Base-by-base conservation (phyloP, 225 moss, liverwort and hornwort species). In the Bryoerythrophyllum caledonicum region DNA sequence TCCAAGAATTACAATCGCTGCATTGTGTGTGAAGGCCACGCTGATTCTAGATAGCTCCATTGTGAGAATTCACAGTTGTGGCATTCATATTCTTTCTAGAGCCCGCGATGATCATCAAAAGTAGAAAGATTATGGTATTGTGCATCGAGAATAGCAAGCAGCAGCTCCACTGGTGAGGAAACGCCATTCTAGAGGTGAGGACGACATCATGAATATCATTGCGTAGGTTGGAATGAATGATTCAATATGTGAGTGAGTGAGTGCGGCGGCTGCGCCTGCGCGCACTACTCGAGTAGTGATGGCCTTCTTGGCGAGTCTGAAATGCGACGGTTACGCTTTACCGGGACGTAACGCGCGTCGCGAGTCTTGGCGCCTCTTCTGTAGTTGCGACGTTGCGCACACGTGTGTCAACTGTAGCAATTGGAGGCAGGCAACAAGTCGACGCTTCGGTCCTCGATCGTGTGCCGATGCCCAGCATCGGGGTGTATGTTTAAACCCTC, bases 301-400 rank as follows among this genome's bases (percentile, higher is more conserved):
- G 25, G 49, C 76, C 67, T 51, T 76, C 68, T 80, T 79, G 63
- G 37, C 16, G 48, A 49, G 48, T 72, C 52, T 51, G 35, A 6
- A 24, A 41, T 44, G 66, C 77, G 80, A 74, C 76, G 70, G 68
- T 74, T 79, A 54, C 79, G 34, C 30, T 41, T 65, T 23, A 40
- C 53, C 30, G 78, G 30, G 54, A 58, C 44, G 72, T 76, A 64
- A 57, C 78, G 74, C 67, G 54, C 66, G 49, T 53, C 14, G 52
- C 48, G 27, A 38, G 30, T 71, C 67, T 66, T 53, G 60, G 43
- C 43, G 37, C 35, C 57, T 49, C 41, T 72, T 49, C 19, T 49
- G 49, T 26, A 58, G 61, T 56, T 62, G 76, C 41, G 34, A 34
- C 34, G 60, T 56, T 60, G 73, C 35, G 74, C 76, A 58, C 74